Evolutionary conservation across 2,329 filamentous ascomycete species (phyloP).

Genomic region (Cercospora sp.): DNA sequence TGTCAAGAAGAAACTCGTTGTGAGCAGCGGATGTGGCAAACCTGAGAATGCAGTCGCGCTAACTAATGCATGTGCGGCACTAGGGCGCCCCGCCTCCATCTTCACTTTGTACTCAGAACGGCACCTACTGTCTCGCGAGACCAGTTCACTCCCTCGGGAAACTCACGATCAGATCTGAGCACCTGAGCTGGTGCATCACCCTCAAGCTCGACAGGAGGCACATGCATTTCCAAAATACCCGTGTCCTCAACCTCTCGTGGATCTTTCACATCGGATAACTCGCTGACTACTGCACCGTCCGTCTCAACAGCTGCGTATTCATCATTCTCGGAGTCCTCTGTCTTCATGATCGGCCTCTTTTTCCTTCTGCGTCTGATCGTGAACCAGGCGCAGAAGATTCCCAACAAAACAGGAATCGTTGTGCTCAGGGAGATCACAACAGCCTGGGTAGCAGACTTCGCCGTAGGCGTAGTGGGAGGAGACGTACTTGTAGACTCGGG

Average conservation of each 20-base stretch:
- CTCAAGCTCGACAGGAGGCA: background rate
- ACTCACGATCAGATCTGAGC: background rate
- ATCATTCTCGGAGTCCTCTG: background rate
- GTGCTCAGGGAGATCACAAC: background rate
- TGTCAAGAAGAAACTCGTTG: background rate
- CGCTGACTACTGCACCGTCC: background rate
- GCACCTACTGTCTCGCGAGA: background rate
- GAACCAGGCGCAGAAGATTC: background rate
- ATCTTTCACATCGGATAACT: background rate
- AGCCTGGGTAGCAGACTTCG: background rate
- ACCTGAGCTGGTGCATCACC: background rate
- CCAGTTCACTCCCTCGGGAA: background rate
- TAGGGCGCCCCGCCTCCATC: background rate
- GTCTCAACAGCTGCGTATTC: background rate
- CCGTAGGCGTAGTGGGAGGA: background rate
- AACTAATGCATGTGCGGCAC: background rate
- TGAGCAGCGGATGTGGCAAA: background rate
- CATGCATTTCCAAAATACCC: background rate
- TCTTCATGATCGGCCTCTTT: background rate
- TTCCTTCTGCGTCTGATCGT: background rate
- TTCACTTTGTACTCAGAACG: background rate
- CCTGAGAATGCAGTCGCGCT: background rate
- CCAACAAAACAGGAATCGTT: background rate
- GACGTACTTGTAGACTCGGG: background rate
- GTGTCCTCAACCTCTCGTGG: background rate